Evolutionary conservation across 2,329 filamentous ascomycete genomes (phyloP).

Genomic region (Colletotrichum gigasporum): DNA sequence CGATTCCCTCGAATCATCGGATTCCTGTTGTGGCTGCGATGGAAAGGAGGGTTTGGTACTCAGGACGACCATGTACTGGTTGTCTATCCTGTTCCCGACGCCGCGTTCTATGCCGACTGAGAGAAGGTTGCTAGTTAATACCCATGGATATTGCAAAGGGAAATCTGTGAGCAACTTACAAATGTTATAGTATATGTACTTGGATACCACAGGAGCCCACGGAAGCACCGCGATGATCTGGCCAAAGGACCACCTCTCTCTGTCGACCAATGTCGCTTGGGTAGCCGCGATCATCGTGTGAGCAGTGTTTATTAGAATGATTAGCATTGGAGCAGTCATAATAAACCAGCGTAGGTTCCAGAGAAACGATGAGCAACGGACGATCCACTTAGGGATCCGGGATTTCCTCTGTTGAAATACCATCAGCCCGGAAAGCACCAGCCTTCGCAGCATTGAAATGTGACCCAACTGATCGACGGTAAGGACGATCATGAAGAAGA

Average conservation of each 20-base stretch:
- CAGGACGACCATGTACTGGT: neutral
- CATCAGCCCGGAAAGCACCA: neutral
- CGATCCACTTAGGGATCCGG: neutral
- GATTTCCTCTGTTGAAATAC: too few species aligned
- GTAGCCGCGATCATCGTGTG: neutral
- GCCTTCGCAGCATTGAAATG: neutral
- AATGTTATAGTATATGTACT: slow-evolving; percentile 35
- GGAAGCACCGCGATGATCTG: slow-evolving; percentile 38
- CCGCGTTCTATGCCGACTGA: slow-evolving; percentile 7
- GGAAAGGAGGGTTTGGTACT: neutral
- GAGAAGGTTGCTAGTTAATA: neutral
- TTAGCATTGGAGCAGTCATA: neutral
- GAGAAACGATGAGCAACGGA: neutral
- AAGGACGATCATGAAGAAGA: neutral
- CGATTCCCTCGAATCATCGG: too few species aligned
- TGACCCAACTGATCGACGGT: neutral
- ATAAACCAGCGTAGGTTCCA: slow-evolving; percentile 8
- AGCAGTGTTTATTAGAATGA: neutral
- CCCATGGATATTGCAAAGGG: too few species aligned
- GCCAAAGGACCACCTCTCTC: slow-evolving; percentile 36
- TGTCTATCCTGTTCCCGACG: neutral
- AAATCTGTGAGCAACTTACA: too few species aligned
- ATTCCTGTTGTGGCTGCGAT: too few species aligned
- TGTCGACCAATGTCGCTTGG: neutral
- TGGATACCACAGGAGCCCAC: slow-evolving; percentile 36